phyloP scores from a whole-genome alignment of 2,329 filamentous ascomycete species.

The Graphilbum ipis-grandicollis region DNA sequence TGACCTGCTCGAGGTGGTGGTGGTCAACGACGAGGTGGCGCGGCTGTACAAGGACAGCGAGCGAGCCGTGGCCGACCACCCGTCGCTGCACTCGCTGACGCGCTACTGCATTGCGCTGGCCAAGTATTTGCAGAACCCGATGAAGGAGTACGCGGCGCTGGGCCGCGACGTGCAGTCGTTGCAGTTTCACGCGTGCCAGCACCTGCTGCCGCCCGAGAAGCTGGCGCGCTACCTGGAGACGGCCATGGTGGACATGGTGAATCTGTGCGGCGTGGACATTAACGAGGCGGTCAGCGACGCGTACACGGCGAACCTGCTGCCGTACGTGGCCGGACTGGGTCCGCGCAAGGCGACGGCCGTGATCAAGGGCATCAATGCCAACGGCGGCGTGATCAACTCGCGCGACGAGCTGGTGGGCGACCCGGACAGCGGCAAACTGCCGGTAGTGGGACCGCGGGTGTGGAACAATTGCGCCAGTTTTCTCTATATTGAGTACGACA shows the following conservation, averaged over 20 bases:
- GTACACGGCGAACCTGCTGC: constrained; percentile 73
- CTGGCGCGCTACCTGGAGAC: constrained; percentile 75
- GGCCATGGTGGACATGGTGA: constrained; percentile 98
- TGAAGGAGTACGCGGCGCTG: constrained; percentile 91
- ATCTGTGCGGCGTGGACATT: constrained; percentile 86
- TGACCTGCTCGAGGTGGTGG: constrained; percentile 71
- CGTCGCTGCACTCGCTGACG: constrained; percentile 58
- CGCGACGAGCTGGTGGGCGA: constrained; percentile 82
- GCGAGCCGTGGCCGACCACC: constrained; percentile 63
- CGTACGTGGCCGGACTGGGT: constrained; percentile 80
- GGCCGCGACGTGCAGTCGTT: constrained; percentile 78
- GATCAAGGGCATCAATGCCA: constrained; percentile 79
- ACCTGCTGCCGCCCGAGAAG: constrained; percentile 75
- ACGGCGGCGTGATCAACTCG: constrained; percentile 70
- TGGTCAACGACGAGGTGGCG: constrained; percentile 95
- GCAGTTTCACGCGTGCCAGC: constrained; percentile 77
- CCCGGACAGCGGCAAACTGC: constrained; percentile 57
- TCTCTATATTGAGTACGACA: constrained; percentile 74
- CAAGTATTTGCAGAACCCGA: constrained; percentile 82
- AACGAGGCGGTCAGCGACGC: constrained; percentile 74
- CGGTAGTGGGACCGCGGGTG: constrained; percentile 73
- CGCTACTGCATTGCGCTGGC: constrained; percentile 83
- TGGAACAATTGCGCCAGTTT: constrained; percentile 98
- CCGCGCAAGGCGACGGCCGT: constrained; percentile 77
- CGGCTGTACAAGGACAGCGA: constrained; percentile 85